Conservation (phyloP, 1,139 yeast genomes). For the Kluyveromyces sp. region DNA sequence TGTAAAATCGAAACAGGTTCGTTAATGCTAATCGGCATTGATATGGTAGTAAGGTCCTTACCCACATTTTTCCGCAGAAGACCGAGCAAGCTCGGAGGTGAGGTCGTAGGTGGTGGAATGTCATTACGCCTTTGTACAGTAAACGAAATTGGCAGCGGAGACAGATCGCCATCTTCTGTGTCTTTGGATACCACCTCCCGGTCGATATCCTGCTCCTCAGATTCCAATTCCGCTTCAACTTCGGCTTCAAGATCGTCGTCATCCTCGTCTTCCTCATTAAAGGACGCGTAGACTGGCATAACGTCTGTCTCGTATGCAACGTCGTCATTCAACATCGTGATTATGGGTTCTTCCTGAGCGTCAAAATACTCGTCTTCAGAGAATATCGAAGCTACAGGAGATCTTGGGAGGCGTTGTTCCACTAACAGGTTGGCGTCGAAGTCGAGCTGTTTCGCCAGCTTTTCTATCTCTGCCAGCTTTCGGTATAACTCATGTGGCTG, state of each 20-base stretch:
- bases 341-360: constrained; percentile 28
- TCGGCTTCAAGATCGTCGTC: constrained; percentile 14
- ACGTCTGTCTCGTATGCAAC: constrained; percentile 17
- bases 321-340: constrained; percentile 29
- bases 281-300: constrained; percentile 7
- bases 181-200: background rate
- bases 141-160: constrained; percentile 52
- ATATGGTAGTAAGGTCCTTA: constrained; percentile 74
- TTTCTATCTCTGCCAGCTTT: constrained; percentile 22
- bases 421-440: background rate
- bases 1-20: constrained; percentile 85
- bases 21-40: constrained; percentile 92
- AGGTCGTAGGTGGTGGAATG: constrained; percentile 51
- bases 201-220: background rate
- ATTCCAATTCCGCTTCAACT: background rate
- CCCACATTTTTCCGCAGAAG: constrained; percentile 87
- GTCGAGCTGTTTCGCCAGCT: constrained; percentile 14
- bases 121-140: constrained; percentile 50
- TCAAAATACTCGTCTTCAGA: constrained; percentile 31
- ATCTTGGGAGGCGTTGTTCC: background rate
- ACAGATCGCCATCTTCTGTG: constrained; percentile 35
- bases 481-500: constrained; percentile 21
- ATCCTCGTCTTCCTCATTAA: constrained; percentile 14
- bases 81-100: constrained; percentile 77
- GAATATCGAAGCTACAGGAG: constrained; percentile 18